Percentiles rank a stretch among this genome's conserved stretches.
These are phyloP conservation scores for Carpinus fangiana DNA, from an alignment of 306 rosid genomes.

Conservation along the genomic window DNA sequence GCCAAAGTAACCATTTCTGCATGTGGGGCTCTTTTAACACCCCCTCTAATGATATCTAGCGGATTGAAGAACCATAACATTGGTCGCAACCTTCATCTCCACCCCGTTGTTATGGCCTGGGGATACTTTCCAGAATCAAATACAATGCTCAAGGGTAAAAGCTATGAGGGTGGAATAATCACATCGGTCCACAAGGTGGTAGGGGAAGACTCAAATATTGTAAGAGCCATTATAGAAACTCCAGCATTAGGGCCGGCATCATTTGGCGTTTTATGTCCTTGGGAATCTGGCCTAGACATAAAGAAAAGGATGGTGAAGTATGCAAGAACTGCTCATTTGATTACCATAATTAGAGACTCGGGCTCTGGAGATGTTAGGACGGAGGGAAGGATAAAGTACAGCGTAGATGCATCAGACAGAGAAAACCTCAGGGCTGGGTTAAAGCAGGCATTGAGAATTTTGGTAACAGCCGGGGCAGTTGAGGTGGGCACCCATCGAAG, in stretches of 20 bases:
- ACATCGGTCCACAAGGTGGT: slow-evolving; percentile 67
- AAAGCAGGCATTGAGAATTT: slow-evolving; percentile 68
- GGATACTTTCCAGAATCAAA: slow-evolving; percentile 73
- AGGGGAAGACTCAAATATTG: slow-evolving; percentile 38
- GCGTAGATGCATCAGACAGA: slow-evolving; percentile 48
- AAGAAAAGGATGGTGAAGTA: slow-evolving; percentile 72
- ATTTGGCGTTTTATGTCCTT: slow-evolving; percentile 52
- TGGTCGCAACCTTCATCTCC: slow-evolving; percentile 82
- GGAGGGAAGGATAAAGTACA: slow-evolving; percentile 56
- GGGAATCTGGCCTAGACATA: slow-evolving; percentile 63
- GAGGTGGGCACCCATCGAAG: slow-evolving; percentile 89
- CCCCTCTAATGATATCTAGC: slow-evolving; percentile 74
- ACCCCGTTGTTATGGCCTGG: slow-evolving; percentile 83
- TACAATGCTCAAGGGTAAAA: slow-evolving; percentile 59
- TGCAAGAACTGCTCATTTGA: slow-evolving; percentile 67
- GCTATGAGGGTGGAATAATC: slow-evolving; percentile 83
- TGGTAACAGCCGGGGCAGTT: slow-evolving; percentile 76
- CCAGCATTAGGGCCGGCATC: slow-evolving; percentile 63
- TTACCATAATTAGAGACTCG: slow-evolving; percentile 57
- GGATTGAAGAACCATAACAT: slow-evolving; percentile 69
- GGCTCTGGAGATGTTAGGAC: slow-evolving; percentile 58
- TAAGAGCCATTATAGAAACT: slow-evolving; percentile 68
- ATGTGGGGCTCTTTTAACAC: slow-evolving; percentile 84
- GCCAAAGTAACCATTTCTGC: slow-evolving; percentile 75
- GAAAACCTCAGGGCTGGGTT: slow-evolving; percentile 70